phyloP scores from a whole-genome alignment of 1,139 yeast genomes.

The Nadsonia commutata region DNA sequence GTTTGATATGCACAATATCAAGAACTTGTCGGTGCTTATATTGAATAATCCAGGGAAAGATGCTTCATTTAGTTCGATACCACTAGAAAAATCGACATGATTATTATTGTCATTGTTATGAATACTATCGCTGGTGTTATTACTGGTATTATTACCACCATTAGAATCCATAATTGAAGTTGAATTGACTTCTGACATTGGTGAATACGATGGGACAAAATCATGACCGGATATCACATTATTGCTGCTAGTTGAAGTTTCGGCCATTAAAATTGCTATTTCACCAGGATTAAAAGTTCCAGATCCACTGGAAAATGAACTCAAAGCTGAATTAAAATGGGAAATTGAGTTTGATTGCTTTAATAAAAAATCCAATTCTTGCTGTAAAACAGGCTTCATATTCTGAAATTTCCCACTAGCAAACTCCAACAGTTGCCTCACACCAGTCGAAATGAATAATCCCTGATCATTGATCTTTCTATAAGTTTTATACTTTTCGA shows the following conservation, averaged over 20 bases:
- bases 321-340: neutral
- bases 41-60: neutral
- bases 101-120: neutral
- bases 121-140: neutral
- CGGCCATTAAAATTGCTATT: neutral
- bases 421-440: neutral
- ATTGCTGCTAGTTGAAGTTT: neutral
- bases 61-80: neutral
- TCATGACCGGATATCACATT: neutral
- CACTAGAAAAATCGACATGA: neutral
- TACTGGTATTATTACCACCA: neutral
- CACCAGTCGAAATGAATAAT: neutral
- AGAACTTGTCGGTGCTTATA: conserved; percentile 1
- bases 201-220: neutral
- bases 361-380: neutral
- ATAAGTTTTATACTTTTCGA: neutral
- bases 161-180: neutral
- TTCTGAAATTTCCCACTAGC: neutral
- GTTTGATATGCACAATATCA: neutral
- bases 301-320: neutral
- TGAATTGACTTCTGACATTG: neutral
- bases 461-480: neutral
- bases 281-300: too few relatives aligned
- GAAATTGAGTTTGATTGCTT: neutral
- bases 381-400: neutral